Percentiles rank a stretch among this genome's conserved stretches.
Conservation (phyloP, 495 filamentous ascomycete species). For the Aspergillus biplanus region DNA sequence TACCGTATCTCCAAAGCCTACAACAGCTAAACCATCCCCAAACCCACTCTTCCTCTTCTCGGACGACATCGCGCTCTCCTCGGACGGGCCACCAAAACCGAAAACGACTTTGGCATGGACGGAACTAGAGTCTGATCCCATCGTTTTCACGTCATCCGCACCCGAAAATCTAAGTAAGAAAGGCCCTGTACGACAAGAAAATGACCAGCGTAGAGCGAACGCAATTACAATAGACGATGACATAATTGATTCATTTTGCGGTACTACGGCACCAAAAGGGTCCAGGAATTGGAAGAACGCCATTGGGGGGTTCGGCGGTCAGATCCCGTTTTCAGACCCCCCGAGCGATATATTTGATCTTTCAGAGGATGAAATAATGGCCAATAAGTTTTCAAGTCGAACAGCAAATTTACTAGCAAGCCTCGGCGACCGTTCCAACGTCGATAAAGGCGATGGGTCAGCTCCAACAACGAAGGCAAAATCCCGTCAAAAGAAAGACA, state of each 20-base stretch:
- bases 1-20: background rate
- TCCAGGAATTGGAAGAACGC: constrained; percentile 25
- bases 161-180: constrained; percentile 24
- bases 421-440: constrained; percentile 24
- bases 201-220: constrained; percentile 10
- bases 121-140: constrained; percentile 50
- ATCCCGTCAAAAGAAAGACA: constrained; percentile 9
- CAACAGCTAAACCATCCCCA: background rate
- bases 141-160: constrained; percentile 57
- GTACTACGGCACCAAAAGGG: background rate
- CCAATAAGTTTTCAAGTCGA: constrained; percentile 36
- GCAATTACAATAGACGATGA: constrained; percentile 39
- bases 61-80: constrained; percentile 37
- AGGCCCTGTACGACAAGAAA: constrained; percentile 3
- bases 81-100: constrained; percentile 20
- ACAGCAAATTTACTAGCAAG: constrained; percentile 46
- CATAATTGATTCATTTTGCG: background rate
- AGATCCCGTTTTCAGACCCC: constrained; percentile 33
- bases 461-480: constrained; percentile 11
- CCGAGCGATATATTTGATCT: constrained; percentile 33
- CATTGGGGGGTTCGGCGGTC: constrained; percentile 48
- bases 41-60: constrained; percentile 39
- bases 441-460: constrained; percentile 5
- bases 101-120: constrained; percentile 15
- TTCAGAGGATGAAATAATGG: constrained; percentile 4